A percentile compares a stretch with the other conserved stretches of the same genome.
phyloP scores from a whole-genome alignment of 139 green algal species.

The Chlamydomonas schloesseri region DNA sequence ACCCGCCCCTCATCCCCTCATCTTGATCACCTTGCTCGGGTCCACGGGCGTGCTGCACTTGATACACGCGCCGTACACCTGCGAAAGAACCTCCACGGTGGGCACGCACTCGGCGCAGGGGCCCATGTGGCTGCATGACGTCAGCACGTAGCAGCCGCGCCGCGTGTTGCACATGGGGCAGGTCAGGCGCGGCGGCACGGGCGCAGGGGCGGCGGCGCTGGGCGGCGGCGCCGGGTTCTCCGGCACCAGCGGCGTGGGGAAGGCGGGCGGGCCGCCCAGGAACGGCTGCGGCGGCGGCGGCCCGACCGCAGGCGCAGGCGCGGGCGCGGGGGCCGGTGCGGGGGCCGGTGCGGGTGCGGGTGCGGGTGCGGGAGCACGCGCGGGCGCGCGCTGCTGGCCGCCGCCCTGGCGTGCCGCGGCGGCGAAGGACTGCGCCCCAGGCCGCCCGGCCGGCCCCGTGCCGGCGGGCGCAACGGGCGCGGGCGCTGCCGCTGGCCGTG shows the following conservation, averaged over 20 bases:
- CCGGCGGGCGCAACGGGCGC: neutral
- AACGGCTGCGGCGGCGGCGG: neutral
- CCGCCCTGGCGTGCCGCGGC: no score
- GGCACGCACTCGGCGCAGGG: constrained; percentile 9
- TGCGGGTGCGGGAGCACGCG: neutral
- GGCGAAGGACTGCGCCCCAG: no score
- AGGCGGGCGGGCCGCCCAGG: neutral
- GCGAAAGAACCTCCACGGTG: neutral
- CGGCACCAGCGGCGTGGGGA: neutral
- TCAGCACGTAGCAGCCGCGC: neutral
- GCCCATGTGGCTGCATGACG: constrained; percentile 9
- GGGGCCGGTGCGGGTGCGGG: neutral
- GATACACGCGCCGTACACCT: neutral
- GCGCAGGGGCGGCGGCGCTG: neutral
- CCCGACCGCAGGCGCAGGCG: neutral
- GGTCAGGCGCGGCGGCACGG: neutral
- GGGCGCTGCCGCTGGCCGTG: neutral
- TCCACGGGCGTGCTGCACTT: neutral
- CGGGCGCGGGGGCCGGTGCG: neutral
- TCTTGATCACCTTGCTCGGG: neutral
- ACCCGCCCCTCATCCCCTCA: neutral
- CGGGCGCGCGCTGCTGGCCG: no score
- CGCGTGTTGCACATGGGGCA: neutral
- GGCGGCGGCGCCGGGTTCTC: neutral
- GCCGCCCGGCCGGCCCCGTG: no score